phyloP scores from a whole-genome alignment of 2,329 filamentous ascomycete species.

The Pseudogymnoascus sp. region DNA sequence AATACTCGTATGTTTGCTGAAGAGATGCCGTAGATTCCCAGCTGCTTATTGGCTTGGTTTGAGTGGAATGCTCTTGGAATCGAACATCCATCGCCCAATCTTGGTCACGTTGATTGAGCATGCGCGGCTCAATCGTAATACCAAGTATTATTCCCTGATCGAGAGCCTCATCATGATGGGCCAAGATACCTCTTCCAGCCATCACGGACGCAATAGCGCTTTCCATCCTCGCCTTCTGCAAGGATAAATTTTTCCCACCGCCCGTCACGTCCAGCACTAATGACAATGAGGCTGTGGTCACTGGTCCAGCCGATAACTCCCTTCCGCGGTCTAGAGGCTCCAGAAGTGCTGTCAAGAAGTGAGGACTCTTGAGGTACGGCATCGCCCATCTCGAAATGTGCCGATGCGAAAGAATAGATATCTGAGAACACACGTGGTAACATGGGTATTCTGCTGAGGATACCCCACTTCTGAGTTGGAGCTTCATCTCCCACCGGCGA shows the following conservation, averaged over 20 bases:
- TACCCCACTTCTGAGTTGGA: slow-evolving; percentile 71
- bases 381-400: slow-evolving; percentile 76
- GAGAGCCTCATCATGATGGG: slow-evolving; percentile 16
- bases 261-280: slow-evolving; percentile 73
- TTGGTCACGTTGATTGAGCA: not conserved
- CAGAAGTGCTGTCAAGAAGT: slow-evolving; percentile 18
- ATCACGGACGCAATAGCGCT: slow-evolving; percentile 59
- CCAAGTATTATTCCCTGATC: not conserved
- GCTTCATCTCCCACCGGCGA: slow-evolving; percentile 38
- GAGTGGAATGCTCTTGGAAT: not conserved
- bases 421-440: slow-evolving; percentile 86
- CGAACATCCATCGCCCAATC: not conserved
- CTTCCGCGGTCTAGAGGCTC: slow-evolving; percentile 55
- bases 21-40: not conserved
- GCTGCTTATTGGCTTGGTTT: not conserved
- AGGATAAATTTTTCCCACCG: slow-evolving; percentile 84
- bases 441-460: slow-evolving; percentile 75
- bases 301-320: slow-evolving; percentile 80
- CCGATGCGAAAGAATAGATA: slow-evolving; percentile 75
- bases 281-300: slow-evolving; percentile 66
- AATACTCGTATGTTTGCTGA: not conserved
- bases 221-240: slow-evolving; percentile 61
- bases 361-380: slow-evolving; percentile 43
- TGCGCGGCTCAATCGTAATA: not conserved
- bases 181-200: slow-evolving; percentile 77